phyloP scores from a whole-genome alignment of 2,329 filamentous ascomycete species.

The Pezizomycotina sp. region DNA sequence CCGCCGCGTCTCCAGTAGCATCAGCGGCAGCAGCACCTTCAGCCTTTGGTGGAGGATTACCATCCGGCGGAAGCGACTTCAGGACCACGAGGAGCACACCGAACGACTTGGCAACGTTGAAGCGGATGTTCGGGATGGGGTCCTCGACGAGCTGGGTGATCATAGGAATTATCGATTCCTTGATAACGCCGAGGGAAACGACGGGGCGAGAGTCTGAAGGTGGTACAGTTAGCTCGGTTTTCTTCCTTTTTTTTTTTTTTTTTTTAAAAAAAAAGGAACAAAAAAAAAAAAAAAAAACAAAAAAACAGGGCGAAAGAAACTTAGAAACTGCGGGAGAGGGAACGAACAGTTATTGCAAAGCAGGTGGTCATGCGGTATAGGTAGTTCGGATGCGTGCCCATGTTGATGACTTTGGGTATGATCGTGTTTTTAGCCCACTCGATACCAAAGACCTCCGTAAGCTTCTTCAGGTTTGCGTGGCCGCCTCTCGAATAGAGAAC shows the following conservation, averaged over 20 bases:
- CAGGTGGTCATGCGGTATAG: conserved; percentile 99
- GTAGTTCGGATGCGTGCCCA: conserved; percentile 97
- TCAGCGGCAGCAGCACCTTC: conserved; percentile 34
- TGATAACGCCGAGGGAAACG: conserved; percentile 83
- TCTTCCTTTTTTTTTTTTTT: too few relatives aligned
- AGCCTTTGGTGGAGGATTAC: conserved; percentile 72
- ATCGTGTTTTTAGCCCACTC: conserved; percentile 96
- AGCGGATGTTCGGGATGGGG: conserved; percentile 96
- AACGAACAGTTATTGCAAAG: conserved; percentile 87
- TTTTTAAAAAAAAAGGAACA: too few relatives aligned
- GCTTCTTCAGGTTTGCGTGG: conserved; percentile 93
- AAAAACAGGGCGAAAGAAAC: too few relatives aligned
- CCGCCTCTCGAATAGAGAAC: conserved; percentile 94
- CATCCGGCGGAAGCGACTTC: conserved; percentile 73
- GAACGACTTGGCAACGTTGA: conserved; percentile 98
- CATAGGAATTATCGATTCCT: conserved; percentile 85
- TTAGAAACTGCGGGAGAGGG: not conserved
- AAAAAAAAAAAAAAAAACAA: too few relatives aligned
- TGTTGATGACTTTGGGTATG: conserved; percentile 94
- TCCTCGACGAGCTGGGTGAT: conserved; percentile 85
- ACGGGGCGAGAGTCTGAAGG: conserved; percentile 72
- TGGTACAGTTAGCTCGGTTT: conserved; percentile 27
- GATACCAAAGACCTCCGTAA: conserved; percentile 95
- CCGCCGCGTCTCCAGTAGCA: too few relatives aligned
- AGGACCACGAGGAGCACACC: conserved; percentile 77